Evolutionary conservation across 2,329 filamentous ascomycete species (phyloP), one percentile per base, ranked within the genome.

Genomic region (Parafenestella ontariensis): DNA sequence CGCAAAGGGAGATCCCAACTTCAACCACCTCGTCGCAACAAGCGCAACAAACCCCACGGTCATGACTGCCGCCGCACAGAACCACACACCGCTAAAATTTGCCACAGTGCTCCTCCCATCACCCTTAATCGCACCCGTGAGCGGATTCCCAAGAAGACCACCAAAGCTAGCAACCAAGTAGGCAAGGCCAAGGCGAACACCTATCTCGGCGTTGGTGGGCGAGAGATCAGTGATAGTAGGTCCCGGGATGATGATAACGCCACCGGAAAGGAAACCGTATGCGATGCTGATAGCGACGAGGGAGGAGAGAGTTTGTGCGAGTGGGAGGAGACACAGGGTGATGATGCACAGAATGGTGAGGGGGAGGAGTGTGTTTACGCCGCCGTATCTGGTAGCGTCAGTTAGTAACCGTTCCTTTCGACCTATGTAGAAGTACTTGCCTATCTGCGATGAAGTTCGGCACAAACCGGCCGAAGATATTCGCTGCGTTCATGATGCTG

Each of bases 401-500:
- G 48, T 18, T n/a, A n/a, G n/a, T n/a, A n/a, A n/a, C 5, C 6
- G 9, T 5, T 0, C 11, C 28, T 15, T 17, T 3, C 10, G 37
- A 18, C 17, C 26, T 10, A 17, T 21, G 1, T n/a, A n/a, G 15
- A n/a, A 3, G 17, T 15, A 45, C 56, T 26, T 47, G 57, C 59
- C 45, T 67, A 54, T 79, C 77, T 13, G 76, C 77, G 11, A 79
- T 57, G 39, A 70, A 70, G 41, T 78, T 78, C 0, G 77, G 77
- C 5, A 79, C 65, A 44, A 79, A 74, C 7, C 78, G 73, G 8
- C 78, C 78, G 68, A 79, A 76, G 7, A 72, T 65, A 45, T 66
- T 72, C 5, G 85, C 83, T 0, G 81, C 85, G 63, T 90, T 90
- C 55, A 89, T 77, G 55, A 90, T 86, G 2, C 87, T 81, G 5